Evolutionary conservation across 2,329 filamentous ascomycete species (phyloP).

Genomic region (Venturia nashicola): DNA sequence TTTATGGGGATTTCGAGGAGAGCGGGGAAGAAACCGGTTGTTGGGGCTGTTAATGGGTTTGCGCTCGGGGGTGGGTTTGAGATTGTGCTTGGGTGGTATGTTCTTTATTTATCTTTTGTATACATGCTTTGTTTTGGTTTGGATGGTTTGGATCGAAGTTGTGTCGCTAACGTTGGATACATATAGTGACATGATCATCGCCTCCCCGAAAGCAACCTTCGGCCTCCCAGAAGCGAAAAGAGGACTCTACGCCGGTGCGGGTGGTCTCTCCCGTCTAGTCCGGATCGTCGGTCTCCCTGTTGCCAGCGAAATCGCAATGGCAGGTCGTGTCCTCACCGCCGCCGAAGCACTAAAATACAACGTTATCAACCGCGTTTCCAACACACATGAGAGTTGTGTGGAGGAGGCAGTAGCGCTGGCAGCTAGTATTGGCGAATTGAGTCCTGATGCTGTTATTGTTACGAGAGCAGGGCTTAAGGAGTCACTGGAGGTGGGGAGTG

Average conservation of each 20-base stretch:
- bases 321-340: slow-evolving; percentile 33
- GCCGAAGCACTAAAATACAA: slow-evolving; percentile 31
- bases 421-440: slow-evolving; percentile 22
- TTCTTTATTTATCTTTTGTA: slow-evolving; percentile 1
- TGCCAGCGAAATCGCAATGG: slow-evolving; percentile 38
- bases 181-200: slow-evolving; percentile 39
- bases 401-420: slow-evolving; percentile 26
- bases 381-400: slow-evolving; percentile 21
- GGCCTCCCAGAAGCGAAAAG: slow-evolving; percentile 42
- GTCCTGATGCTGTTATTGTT: slow-evolving; percentile 28
- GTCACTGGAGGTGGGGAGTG: slow-evolving; percentile 28
- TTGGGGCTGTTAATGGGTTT: slow-evolving; percentile 47
- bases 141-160: no score
- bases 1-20: slow-evolving; percentile 45
- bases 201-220: slow-evolving; percentile 38
- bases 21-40: slow-evolving; percentile 47
- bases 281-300: slow-evolving; percentile 36
- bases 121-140: no score
- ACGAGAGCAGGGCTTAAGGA: slow-evolving; percentile 28
- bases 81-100: slow-evolving; percentile 41
- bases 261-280: slow-evolving; percentile 39
- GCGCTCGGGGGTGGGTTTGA: slow-evolving; percentile 47
- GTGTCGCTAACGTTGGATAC: slow-evolving; percentile 9
- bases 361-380: slow-evolving; percentile 28
- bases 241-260: slow-evolving; percentile 42